Percentiles rank a stretch among this genome's conserved stretches.
phyloP scores from a whole-genome alignment of 202 grass and related monocot species.

The Zoysia matrella region DNA sequence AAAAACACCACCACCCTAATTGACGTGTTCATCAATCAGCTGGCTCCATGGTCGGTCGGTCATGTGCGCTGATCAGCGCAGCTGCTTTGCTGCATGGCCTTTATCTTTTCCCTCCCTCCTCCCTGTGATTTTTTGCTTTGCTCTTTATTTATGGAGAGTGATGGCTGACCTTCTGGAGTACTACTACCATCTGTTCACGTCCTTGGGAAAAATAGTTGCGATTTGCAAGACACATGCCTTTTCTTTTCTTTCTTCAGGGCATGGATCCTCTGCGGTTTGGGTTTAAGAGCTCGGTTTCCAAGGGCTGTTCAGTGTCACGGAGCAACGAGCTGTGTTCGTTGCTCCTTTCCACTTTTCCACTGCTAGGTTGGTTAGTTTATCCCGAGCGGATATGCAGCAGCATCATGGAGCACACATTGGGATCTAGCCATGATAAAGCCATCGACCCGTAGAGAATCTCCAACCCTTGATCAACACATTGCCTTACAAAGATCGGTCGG shows the following conservation, averaged over 20 bases:
- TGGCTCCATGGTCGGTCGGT: background rate
- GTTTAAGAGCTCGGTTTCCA: too few relatives aligned
- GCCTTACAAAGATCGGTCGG: slow-evolving; percentile 33
- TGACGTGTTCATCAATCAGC: background rate
- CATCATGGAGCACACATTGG: slow-evolving; percentile 33
- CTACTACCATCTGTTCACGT: background rate
- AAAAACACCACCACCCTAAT: background rate
- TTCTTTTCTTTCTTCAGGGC: background rate
- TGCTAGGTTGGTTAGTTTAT: background rate
- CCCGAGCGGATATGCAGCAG: background rate
- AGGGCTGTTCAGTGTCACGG: too few relatives aligned
- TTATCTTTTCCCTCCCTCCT: background rate
- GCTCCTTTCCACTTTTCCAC: background rate
- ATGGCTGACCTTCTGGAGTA: slow-evolving; percentile 49
- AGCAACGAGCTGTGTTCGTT: background rate
- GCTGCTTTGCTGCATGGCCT: slow-evolving; percentile 1
- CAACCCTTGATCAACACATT: background rate
- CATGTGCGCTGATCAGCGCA: slow-evolving; percentile 17
- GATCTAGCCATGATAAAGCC: slow-evolving; percentile 42
- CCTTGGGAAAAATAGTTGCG: slow-evolving; percentile 18
- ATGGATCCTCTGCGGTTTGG: background rate
- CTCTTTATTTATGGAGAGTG: slow-evolving; percentile 46
- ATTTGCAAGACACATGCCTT: slow-evolving; percentile 4
- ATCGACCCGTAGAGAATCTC: slow-evolving; percentile 46
- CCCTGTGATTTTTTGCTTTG: slow-evolving; percentile 21